Conservation (phyloP, 768 basidiomycete species). For the Mycena sanguinolenta region DNA sequence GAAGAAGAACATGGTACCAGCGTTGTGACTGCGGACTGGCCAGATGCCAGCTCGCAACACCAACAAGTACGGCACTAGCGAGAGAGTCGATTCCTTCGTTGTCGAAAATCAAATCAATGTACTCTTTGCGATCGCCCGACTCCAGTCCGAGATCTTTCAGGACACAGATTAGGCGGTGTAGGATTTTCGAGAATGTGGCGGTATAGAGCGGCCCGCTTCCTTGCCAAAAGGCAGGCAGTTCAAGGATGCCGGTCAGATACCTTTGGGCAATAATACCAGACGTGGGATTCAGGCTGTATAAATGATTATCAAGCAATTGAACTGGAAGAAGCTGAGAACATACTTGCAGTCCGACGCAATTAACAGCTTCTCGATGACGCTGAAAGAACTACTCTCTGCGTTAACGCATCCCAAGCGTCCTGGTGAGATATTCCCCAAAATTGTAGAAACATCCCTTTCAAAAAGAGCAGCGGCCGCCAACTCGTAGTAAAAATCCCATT, state of each 20-base stretch:
- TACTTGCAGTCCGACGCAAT: slow-evolving; percentile 1
- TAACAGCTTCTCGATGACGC: slow-evolving; percentile 1
- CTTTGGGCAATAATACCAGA: not conserved
- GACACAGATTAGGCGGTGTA: not conserved
- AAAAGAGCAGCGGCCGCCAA: not conserved
- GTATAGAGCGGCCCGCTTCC: not conserved
- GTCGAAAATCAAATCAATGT: not conserved
- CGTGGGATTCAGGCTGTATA: not conserved
- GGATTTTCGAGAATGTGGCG: not conserved
- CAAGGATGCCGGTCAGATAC: not conserved
- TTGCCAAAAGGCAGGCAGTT: slow-evolving; percentile 7
- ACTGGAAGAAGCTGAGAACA: not conserved
- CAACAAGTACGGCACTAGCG: not conserved
- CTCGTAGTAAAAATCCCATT: not conserved
- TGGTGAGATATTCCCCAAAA: not conserved
- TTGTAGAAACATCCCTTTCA: not conserved
- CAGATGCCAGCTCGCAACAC: not conserved
- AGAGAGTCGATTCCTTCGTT: not conserved
- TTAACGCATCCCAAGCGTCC: not conserved
- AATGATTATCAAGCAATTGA: not conserved
- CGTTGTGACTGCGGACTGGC: not conserved
- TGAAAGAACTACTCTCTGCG: not conserved
- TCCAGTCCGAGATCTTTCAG: slow-evolving; percentile 9
- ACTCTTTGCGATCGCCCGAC: not conserved
- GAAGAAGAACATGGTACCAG: not conserved